Conservation (phyloP, 306 rosid species). For the Argentina anserina region DNA sequence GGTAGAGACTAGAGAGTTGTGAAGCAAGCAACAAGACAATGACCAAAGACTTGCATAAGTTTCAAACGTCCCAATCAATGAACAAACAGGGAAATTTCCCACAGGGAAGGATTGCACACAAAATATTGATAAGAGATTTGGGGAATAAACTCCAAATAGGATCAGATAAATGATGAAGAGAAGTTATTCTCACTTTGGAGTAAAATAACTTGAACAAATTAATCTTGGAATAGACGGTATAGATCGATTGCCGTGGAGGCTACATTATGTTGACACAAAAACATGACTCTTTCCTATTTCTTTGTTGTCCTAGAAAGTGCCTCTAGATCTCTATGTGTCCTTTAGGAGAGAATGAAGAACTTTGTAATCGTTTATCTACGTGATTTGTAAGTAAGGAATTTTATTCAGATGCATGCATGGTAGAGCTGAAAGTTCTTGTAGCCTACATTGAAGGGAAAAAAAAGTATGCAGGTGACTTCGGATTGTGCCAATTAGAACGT, state of each 20-base stretch:
- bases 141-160: not conserved
- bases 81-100: not conserved
- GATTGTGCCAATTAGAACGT: not conserved
- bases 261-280: not conserved
- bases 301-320: not conserved
- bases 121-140: not conserved
- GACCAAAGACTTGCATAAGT: conserved; percentile 10
- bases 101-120: not conserved
- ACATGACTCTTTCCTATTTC: not conserved
- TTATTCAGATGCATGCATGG: no score
- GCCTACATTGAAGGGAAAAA: no score
- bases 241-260: not conserved
- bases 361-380: not conserved
- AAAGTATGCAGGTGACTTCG: not conserved
- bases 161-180: not conserved
- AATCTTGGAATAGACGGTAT: not conserved
- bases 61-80: not conserved
- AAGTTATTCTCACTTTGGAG: conserved; percentile 10
- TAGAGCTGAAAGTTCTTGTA: conserved; percentile 3
- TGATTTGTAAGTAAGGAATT: conserved; percentile 9
- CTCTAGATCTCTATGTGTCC: not conserved
- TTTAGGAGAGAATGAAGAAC: not conserved
- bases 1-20: not conserved
- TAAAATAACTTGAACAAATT: not conserved
- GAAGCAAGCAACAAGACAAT: not conserved